A percentile compares a stretch with the other conserved stretches of the same genome.
Evolutionary conservation across 768 basidiomycete genomes (phyloP).

Genomic region (Boletus reticulatus): DNA sequence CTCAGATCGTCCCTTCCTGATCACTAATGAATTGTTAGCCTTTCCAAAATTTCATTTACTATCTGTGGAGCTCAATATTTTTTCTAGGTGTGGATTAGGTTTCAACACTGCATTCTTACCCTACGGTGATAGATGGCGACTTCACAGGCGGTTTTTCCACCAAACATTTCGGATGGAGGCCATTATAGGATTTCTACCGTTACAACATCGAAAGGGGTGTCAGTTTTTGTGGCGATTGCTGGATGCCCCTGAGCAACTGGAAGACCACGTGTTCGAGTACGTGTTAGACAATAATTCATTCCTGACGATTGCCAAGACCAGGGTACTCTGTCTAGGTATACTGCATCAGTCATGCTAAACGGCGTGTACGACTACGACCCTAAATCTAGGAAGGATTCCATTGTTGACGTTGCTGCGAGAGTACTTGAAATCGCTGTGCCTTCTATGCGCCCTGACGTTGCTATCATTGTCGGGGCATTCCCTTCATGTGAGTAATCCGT

Average conservation of each 20-base stretch:
- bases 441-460: neutral
- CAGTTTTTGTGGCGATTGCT: conserved; percentile 30
- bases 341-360: neutral
- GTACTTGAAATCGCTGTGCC: neutral
- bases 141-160: conserved; percentile 16
- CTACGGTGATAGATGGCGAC: conserved; percentile 19
- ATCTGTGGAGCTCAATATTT: no score
- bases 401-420: neutral
- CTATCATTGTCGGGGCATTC: neutral
- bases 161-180: conserved; percentile 8
- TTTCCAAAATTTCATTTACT: no score
- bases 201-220: conserved; percentile 28
- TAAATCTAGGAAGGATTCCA: neutral
- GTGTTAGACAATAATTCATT: neutral
- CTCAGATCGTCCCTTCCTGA: no score
- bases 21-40: no score
- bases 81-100: neutral
- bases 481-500: neutral
- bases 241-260: conserved; percentile 22
- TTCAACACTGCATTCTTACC: conserved; percentile 9
- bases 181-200: conserved; percentile 20
- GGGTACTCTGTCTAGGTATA: conserved; percentile 1
- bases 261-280: conserved; percentile 32
- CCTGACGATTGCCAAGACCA: neutral
- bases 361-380: conserved; percentile 7